Base-by-base conservation (phyloP, 495 filamentous ascomycete genomes). In the Annulohypoxylon maeteangense region DNA sequence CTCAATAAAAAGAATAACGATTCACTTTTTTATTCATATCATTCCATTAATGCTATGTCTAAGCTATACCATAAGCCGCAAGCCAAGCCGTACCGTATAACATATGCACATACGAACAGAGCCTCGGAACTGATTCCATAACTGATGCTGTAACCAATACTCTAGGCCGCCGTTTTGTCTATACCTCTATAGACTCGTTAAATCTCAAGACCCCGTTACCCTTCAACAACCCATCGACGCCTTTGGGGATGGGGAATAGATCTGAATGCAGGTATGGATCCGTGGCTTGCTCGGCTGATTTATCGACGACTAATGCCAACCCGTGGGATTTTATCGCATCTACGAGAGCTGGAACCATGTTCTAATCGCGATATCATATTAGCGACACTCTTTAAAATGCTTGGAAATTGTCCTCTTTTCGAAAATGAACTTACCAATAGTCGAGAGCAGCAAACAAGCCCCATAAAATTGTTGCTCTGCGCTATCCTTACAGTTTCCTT, bases 391-490 rank as follows among this genome's bases (percentile, higher is more conserved):
- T 54, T 38, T 5, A 31, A 7, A 42, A n/a, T 3, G 22, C 18
- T 8, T 38, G 12, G 36, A 25, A 0, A n/a, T 4, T 48, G 44
- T 58, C 32, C 42, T 31, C 29, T 29, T 54, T 6, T 23, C 42
- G 40, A 42, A 40, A 57, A 40, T 20, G 2, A 50, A 86, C 90
- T 75, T 85, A 96, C 94, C 84, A 99, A 78, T 65, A 98, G 82
- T 72, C 90, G 86, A 22, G 92, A 94, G 68, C 89, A 91, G 79
- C 94, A 97, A 62, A 98, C 91, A 76, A 99, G 77, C 16, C 95
- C 95, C 95, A 99, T 98, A 65, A 99, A 93, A 75, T 99, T 99
- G 79, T 98, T 99, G 70, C 89, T 92, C 78, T 94, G 92, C 36
- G 96, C 94, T 76, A 95, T 94, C 65, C 94, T 86, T 16, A 97